Base-by-base conservation (phyloP, 1,284 basidiomycete species). In the Lentinula novae-zelandiae region DNA sequence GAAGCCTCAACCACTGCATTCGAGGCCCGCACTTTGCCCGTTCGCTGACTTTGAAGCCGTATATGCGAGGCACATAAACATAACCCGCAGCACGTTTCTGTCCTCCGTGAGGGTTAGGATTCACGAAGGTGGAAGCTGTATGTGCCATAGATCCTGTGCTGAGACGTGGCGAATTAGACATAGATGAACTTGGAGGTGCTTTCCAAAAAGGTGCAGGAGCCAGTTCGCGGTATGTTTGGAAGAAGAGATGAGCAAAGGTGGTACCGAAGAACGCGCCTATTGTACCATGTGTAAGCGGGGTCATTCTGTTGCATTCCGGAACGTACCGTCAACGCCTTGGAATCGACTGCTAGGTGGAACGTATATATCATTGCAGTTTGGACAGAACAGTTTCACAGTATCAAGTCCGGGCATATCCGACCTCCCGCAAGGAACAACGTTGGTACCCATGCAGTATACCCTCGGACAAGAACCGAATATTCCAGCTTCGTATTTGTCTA, bases 191-290 rank as follows among this genome's bases (percentile, higher is more conserved):
- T 9, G 77, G 71, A 13, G 85, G 78, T 1, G 84, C 80, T 64
- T 89, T 89, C 82, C 84, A 92, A 75, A 94, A 96, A 1, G 94
- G 93, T 36, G 91, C 89, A 1, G 93, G 92, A 4, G 92, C 86
- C 36, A 95, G 84, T 72, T 95, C 93, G 38, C 93, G 90, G 78
- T 97, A 99, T 64, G 92, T 95, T 72, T 98, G 96, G 81, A 98
- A 98, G 76, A 99, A 94, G 36, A 99, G 83, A 69, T 98, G 95
- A 0, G 96, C 85, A 74, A 99, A 99, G 7, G 97, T 98, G 0
- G 97, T 98, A 22, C 97, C 97, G 76, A 99, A 99, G 79, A 98
- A 99, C 17, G 97, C 96, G 61, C 95, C 95, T 97, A 70, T 65
- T 60, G n/a, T n/a, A 64, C 60, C 67, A 63, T 61, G 50, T 39